Percentiles rank a stretch among this genome's conserved stretches.
These are phyloP conservation scores for Mortierella alpina DNA, from an alignment of 192 early-diverging fungal genomes.

Conservation along the genomic window DNA sequence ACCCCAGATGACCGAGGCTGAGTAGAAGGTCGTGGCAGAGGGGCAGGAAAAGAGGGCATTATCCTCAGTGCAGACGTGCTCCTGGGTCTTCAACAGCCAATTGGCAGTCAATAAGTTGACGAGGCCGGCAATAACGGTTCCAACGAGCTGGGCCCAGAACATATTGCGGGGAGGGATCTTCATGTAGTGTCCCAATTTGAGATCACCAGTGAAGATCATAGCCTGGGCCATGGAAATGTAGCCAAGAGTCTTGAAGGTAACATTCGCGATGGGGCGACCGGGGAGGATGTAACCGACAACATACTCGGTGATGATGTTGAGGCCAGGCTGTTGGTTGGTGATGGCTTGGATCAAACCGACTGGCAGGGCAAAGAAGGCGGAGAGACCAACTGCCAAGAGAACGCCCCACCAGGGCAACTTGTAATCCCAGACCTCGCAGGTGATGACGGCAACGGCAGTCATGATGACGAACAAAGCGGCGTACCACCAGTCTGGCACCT, in stretches of 20 bases:
- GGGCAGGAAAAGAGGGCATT: conserved; percentile 59
- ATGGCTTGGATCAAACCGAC: conserved; percentile 68
- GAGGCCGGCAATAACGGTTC: conserved; percentile 68
- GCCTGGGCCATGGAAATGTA: conserved; percentile 77
- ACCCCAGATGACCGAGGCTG: conserved; percentile 79
- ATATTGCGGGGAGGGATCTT: conserved; percentile 49
- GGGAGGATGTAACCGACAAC: conserved; percentile 66
- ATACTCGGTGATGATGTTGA: conserved; percentile 72
- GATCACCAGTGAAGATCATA: conserved; percentile 72
- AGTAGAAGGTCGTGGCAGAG: conserved; percentile 66
- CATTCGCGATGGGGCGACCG: conserved; percentile 61
- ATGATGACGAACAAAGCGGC: conserved; percentile 49
- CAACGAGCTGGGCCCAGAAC: conserved; percentile 67
- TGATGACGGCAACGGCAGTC: conserved; percentile 47
- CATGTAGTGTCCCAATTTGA: conserved; percentile 69
- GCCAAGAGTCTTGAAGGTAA: conserved; percentile 70
- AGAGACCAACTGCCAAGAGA: conserved; percentile 56
- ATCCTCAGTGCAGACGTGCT: conserved; percentile 49
- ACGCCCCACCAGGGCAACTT: conserved; percentile 64
- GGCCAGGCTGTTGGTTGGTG: conserved; percentile 59
- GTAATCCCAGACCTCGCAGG: conserved; percentile 36
- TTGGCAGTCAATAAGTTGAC: conserved; percentile 61
- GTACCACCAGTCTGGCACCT: conserved; percentile 70
- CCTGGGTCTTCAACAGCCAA: conserved; percentile 54
- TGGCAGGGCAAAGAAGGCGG: conserved; percentile 59